These are phyloP conservation scores for Aspergillus versicolor DNA, from an alignment of 2,329 filamentous ascomycete genomes.

Conservation along the genomic window DNA sequence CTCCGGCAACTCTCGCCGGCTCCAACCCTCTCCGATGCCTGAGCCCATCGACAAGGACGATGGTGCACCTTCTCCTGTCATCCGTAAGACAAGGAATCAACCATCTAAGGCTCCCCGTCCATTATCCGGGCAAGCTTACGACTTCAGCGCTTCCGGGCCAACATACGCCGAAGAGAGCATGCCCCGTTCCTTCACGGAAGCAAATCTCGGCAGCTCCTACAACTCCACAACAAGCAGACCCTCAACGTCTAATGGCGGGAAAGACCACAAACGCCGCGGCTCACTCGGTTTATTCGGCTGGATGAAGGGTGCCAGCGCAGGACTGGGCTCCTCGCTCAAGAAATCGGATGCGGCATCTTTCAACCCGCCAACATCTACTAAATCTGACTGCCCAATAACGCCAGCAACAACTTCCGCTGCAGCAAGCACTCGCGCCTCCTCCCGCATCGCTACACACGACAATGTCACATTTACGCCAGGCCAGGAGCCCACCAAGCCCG, in stretches of 20 bases:
- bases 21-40: conserved; percentile 26
- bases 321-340: conserved; percentile 13
- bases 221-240: conserved; percentile 16
- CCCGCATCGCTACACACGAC: conserved; percentile 21
- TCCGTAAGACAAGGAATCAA: conserved; percentile 29
- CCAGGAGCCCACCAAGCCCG: conserved; percentile 2
- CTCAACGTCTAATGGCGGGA: conserved; percentile 28
- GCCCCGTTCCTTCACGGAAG: conserved; percentile 30
- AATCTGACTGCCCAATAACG: neutral
- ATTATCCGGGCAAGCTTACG: conserved; percentile 13
- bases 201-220: conserved; percentile 16
- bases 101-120: conserved; percentile 13
- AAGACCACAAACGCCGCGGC: conserved; percentile 37
- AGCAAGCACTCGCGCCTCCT: neutral
- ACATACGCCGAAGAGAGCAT: conserved; percentile 17
- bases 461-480: conserved; percentile 4
- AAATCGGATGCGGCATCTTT: conserved; percentile 15
- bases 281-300: conserved; percentile 41
- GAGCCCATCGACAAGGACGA: conserved; percentile 29
- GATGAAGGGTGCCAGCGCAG: conserved; percentile 34
- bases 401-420: neutral
- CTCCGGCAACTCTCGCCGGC: conserved; percentile 22
- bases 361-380: neutral
- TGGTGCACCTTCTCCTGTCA: conserved; percentile 35
- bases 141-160: conserved; percentile 19